Evolutionary conservation across 805 yeast species (phyloP), one percentile per base, ranked within the genome.

Genomic region (Saccharomyces cerevisiae): DNA sequence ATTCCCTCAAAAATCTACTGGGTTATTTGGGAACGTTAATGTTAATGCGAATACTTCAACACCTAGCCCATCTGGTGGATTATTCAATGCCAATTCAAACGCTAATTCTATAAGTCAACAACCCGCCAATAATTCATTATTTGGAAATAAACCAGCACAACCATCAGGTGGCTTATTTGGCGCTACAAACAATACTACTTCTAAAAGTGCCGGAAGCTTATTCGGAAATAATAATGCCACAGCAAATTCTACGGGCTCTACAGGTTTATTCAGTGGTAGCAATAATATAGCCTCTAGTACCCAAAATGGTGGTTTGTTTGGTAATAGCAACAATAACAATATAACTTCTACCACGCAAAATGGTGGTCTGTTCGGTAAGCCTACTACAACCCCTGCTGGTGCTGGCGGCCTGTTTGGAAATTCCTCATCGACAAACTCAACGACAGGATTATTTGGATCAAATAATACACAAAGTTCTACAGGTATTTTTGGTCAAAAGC

Each of bases 41-140:
- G 56, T 55, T 48, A 59, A 53, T 9, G 54, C 60, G 46, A 60
- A 60, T 10, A 57, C 58, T 6, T 61, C 66, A 4, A 68, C 67
- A 1, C 69, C 69, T 50, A 64, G 65, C 28, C 62, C 71, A 14
- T 61, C 70, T 22, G 64, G 68, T 2, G 70, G 72, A 3, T 48
- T 68, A 17, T 68, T 69, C 59, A 69, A 63, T 10, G 64, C 56
- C 53, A 61, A 54, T 32, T 36, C 53, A 29, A 48, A 47, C 13
- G 30, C 49, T 11, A 56, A 51, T 30, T 53, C 49, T 26, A 48
- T 61, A 29, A 30, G 52, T 10, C 32, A 49, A 14, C 49, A 52
- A 52, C 24, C 53, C 47, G 53, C 49, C n/a, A 47, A 46, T 10
- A 55, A 55, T 22, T 57, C 54, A 1, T 29, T 57, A 30, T 53